Evolutionary conservation across 2,329 filamentous ascomycete genomes (phyloP).

Genomic region (Colletotrichum sp.): DNA sequence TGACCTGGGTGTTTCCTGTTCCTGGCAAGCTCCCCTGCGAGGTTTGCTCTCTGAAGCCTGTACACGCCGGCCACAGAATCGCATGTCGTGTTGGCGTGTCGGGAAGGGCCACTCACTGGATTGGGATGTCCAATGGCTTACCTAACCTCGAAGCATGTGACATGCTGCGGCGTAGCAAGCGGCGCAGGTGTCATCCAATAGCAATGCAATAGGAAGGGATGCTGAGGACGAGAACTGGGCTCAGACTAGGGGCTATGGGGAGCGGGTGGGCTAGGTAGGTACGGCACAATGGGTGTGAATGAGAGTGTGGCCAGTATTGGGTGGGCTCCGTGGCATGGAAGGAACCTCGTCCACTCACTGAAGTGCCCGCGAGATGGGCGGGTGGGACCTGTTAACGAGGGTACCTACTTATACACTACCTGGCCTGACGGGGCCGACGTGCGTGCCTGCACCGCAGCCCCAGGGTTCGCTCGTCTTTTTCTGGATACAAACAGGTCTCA

Average conservation of each 20-base stretch:
- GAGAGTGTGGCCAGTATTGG: not conserved
- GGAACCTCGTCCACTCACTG: not conserved
- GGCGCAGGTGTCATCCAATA: slow-evolving; percentile 11
- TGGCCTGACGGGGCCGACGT: not conserved
- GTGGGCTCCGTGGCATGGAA: not conserved
- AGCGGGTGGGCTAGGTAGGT: not conserved
- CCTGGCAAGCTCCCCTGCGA: not conserved
- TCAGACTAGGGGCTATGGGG: not conserved
- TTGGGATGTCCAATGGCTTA: not conserved
- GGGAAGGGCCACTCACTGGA: not conserved
- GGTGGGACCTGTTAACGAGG: not conserved
- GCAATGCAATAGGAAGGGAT: not conserved
- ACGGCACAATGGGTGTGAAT: not conserved
- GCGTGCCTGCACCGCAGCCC: slow-evolving; percentile 2
- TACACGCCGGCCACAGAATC: not conserved
- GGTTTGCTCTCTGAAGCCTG: not conserved
- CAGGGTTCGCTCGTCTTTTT: slow-evolving; percentile 18
- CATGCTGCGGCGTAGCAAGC: not conserved
- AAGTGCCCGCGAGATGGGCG: not conserved
- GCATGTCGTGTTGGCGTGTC: not conserved
- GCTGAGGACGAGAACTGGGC: not conserved
- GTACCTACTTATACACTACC: not conserved
- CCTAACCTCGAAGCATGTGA: slow-evolving; percentile 16
- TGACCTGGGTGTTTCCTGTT: not conserved
- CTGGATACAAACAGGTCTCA: slow-evolving; percentile 25